Evolutionary conservation across 129 eudicot species (phyloP).

Genomic region (Flaveria ramosissima): DNA sequence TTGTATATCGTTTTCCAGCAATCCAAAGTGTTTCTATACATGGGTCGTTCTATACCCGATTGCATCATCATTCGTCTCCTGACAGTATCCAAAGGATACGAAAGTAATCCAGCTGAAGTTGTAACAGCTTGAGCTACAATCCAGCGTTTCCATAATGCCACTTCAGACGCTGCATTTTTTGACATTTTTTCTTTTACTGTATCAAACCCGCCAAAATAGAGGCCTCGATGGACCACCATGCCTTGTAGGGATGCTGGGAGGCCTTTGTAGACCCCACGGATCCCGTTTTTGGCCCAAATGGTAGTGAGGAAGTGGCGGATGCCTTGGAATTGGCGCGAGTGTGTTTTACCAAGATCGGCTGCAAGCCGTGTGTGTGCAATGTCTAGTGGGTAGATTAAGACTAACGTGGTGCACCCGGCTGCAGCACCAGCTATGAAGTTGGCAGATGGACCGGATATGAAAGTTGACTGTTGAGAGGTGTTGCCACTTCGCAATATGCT

Average conservation of each 20-base stretch:
- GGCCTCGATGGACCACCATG: slow-evolving; percentile 89
- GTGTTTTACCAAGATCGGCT: slow-evolving; percentile 74
- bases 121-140: slow-evolving; percentile 86
- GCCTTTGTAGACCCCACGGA: slow-evolving; percentile 83
- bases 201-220: slow-evolving; percentile 97
- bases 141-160: slow-evolving; percentile 95
- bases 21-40: slow-evolving; percentile 71
- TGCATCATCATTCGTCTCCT: slow-evolving; percentile 99
- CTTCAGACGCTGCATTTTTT: slow-evolving; percentile 42
- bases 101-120: slow-evolving; percentile 76
- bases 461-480: slow-evolving; percentile 43
- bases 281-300: slow-evolving; percentile 60
- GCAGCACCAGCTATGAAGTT: slow-evolving; percentile 93
- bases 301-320: slow-evolving; percentile 79
- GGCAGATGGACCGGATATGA: slow-evolving; percentile 66
- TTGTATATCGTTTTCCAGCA: slow-evolving; percentile 80
- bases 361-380: slow-evolving; percentile 97
- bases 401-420: slow-evolving; percentile 92
- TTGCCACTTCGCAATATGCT: slow-evolving; percentile 55
- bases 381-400: slow-evolving; percentile 90
- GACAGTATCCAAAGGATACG: slow-evolving; percentile 93
- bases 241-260: slow-evolving; percentile 97
- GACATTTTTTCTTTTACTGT: slow-evolving; percentile 78
- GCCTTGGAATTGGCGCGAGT: slow-evolving; percentile 83
- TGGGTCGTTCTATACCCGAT: slow-evolving; percentile 64